Conservation (phyloP, 331 rosid genomes). For the Ulmus americana region DNA sequence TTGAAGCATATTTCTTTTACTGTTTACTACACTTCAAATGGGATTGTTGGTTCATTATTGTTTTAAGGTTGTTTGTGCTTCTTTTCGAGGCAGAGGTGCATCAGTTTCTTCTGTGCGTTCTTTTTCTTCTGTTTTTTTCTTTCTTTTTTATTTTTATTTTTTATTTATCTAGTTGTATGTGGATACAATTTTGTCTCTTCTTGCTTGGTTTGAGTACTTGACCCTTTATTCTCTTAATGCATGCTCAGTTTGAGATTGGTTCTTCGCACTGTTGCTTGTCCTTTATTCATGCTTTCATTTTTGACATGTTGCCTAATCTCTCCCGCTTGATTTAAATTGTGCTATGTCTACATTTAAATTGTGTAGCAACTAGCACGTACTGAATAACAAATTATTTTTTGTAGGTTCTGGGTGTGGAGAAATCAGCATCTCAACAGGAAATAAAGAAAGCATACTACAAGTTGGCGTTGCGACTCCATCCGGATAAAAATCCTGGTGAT, state of each 20-base stretch:
- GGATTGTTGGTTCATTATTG: neutral
- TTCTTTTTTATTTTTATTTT: neutral
- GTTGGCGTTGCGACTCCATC: constrained; percentile 84
- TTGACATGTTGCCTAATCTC: neutral
- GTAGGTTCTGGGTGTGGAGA: constrained; percentile 86
- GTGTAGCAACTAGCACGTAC: neutral
- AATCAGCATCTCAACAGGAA: constrained; percentile 78
- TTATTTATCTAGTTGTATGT: no score
- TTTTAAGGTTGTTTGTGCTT: neutral
- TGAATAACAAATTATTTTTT: neutral
- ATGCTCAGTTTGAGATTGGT: neutral
- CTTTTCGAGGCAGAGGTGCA: neutral
- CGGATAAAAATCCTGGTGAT: constrained; percentile 82
- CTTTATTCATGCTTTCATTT: neutral
- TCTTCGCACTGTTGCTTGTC: neutral
- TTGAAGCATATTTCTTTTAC: neutral
- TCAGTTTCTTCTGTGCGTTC: neutral
- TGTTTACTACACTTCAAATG: neutral
- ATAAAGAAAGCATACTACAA: constrained; percentile 85
- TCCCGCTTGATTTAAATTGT: neutral
- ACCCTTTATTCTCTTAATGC: neutral
- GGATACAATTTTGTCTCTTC: neutral
- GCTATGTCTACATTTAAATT: neutral
- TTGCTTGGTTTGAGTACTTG: neutral
- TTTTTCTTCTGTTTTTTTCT: neutral